Percentiles rank a stretch among this genome's conserved stretches.
phyloP scores from a whole-genome alignment of 1,139 yeast genomes.

The Taiozyma onychis region DNA sequence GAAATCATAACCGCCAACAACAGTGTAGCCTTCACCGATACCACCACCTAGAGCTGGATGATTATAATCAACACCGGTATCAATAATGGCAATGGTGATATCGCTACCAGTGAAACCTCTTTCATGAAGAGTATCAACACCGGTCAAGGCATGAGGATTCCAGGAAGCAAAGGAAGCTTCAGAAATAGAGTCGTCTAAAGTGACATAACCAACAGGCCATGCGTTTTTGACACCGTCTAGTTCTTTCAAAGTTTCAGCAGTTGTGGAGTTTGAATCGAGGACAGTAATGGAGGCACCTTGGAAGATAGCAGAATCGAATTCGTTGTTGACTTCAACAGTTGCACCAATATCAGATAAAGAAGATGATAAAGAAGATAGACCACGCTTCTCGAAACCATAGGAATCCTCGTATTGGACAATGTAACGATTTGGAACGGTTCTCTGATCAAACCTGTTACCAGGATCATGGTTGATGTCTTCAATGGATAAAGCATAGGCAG shows the following conservation, averaged over 20 bases:
- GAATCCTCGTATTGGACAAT: not conserved
- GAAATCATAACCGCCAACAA: constrained; percentile 16
- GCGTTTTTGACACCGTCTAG: constrained; percentile 2
- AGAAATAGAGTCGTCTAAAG: constrained; percentile 12
- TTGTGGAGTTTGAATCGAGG: not conserved
- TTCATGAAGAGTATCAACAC: constrained; percentile 11
- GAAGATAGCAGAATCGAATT: constrained; percentile 1
- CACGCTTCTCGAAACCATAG: not conserved
- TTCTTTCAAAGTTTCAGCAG: not conserved
- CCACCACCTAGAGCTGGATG: constrained; percentile 15
- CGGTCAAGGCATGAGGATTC: constrained; percentile 31
- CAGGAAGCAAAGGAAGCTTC: constrained; percentile 16
- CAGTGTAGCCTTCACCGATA: constrained; percentile 10
- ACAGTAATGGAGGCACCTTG: constrained; percentile 4
- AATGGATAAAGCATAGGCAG: not conserved
- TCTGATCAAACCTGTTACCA: not conserved
- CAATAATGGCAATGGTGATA: constrained; percentile 11
- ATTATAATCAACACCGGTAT: constrained; percentile 14
- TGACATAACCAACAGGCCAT: constrained; percentile 6
- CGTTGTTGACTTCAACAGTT: not conserved
- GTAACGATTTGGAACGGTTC: not conserved
- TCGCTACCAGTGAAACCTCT: constrained; percentile 12
- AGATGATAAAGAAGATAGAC: not conserved
- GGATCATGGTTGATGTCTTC: not conserved
- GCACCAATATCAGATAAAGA: not conserved